Evolutionary conservation across 116 monocot genomes (phyloP), one percentile per base, ranked within the genome.

Genomic region (Zostera marina): DNA sequence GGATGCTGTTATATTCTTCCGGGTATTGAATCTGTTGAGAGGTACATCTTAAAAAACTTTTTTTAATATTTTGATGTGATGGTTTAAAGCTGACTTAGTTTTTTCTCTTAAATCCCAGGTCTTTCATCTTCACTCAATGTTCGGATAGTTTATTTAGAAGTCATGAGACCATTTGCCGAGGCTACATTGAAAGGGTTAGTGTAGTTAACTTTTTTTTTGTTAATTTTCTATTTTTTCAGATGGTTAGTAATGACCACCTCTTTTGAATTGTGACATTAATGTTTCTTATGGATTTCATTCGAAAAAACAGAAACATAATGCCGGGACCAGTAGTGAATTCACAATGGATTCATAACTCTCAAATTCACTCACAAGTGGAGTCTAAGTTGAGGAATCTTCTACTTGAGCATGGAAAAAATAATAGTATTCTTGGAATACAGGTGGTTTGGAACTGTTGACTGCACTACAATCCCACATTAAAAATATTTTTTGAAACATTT

Each of bases 101-200:
- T 17, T 10, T 58, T n/a, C 17, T 24, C 24, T 58, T 69, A 11
- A 38, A 25, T 64, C 47, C 61, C 21, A 96, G 96, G 96, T 42
- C 89, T 96, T 76, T 96, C 96, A 69, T 79, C 96, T 68, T 63
- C 75, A 17, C 71, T 96, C 59, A 74, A 88, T 80, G 89, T 85
- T 47, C 74, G 80, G 22, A 96, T 96, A 68, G 65, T 77, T 45
- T 96, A 96, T 61, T 58, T 78, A 51, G 96, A 96, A 19, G 89
- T 96, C 52, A 96, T 96, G 96, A 88, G 69, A 58, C 96, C 96
- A 62, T 96, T 96, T 80, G 96, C 96, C 58, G 96, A 96, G 64
- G 75, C 80, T 52, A 64, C 89, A 69, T 61, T 96, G 11, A 63
- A 64, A 59, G 82, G 81, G 96, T 96, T 46, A 60, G 60, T 20